Evolutionary conservation across 2,329 filamentous ascomycete species (phyloP), one percentile per base, ranked within the genome.

Genomic region (Botrytis porri): DNA sequence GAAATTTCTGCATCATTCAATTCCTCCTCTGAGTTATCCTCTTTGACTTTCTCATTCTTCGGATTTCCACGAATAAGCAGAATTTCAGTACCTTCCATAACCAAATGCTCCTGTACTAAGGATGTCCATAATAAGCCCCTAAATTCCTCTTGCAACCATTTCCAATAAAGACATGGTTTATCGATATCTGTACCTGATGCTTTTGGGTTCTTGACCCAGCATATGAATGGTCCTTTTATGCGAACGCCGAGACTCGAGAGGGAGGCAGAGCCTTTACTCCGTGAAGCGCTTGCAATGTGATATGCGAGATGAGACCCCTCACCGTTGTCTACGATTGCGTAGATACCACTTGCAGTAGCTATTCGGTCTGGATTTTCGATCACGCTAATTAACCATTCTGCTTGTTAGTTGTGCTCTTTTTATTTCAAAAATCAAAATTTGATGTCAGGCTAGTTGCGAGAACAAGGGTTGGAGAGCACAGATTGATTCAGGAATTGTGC

Each of bases 271-370:
- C 22, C 45, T 51, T 4, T 51, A n/a, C 45, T 22, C 45, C 45
- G 80, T 73, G 92, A 84, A 4, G 94, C 93, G 41, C 95, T 86
- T 0, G 93, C 97, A 65, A 94, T 83, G 73, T 94, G 87, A 79
- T 97, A 97, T 0, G 88, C 92, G 14, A 98, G 84, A 77, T 97
- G 94, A 2, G 90, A 93, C 65, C 92, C 88, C 0, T 90, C 85
- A 1, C 89, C 89, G 0, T 91, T 93, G 3, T 87, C 89, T 0
- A 91, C 93, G 70, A 97, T 90, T 0, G 91, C 92, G 78, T 97
- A 97, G 0, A 97, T 89, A 0, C 94, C 95, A 81, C 97, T 94
- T 0, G 90, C 94, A n/a, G 94, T 85, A 0, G 93, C 43, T 48
- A 48, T 22, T 48, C 20, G 20, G 43, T 48, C 43, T 48, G 43